Evolutionary conservation across 31 red algal genomes (phyloP).

Genomic region (Endocladia muricata): DNA sequence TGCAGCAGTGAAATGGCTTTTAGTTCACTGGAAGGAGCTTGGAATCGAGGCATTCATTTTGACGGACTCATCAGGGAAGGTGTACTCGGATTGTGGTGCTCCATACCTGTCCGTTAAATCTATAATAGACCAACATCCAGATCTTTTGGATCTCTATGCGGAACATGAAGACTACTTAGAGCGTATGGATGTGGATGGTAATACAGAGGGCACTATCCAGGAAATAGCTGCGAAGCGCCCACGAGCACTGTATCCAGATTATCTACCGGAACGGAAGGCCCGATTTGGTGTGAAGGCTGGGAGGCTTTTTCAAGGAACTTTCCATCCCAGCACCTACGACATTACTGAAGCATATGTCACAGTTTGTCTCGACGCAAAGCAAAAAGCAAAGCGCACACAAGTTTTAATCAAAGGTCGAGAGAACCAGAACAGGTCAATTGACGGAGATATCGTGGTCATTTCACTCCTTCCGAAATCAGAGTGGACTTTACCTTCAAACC

Average conservation of each 20-base stretch:
- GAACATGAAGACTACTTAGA: constrained; percentile 44
- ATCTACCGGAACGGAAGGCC: constrained; percentile 56
- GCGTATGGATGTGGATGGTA: constrained; percentile 24
- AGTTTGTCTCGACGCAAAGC: constrained; percentile 37
- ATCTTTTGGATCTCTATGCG: constrained; percentile 59
- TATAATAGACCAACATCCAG: constrained; percentile 29
- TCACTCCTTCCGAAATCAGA: constrained; percentile 64
- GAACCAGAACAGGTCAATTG: constrained; percentile 81
- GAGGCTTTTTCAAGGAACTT: constrained; percentile 59
- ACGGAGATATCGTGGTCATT: constrained; percentile 86
- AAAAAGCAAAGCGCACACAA: constrained; percentile 56
- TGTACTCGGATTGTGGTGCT: constrained; percentile 14
- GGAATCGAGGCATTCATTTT: constrained; percentile 43
- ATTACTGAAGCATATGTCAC: constrained; percentile 70
- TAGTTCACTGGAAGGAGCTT: constrained; percentile 43
- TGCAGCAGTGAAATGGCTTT: constrained; percentile 58
- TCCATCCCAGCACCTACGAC: constrained; percentile 70
- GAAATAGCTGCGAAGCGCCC: constrained; percentile 40
- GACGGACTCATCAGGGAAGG: constrained; percentile 11
- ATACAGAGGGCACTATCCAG: neutral
- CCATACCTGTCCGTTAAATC: constrained; percentile 24
- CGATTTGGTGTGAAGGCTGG: constrained; percentile 51
- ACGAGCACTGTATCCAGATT: constrained; percentile 51
- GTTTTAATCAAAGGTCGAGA: constrained; percentile 72
- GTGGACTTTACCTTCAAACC: constrained; percentile 60